Evolutionary conservation across 2,329 filamentous ascomycete species (phyloP).

Genomic region (Sphaerostilbella broomeana): DNA sequence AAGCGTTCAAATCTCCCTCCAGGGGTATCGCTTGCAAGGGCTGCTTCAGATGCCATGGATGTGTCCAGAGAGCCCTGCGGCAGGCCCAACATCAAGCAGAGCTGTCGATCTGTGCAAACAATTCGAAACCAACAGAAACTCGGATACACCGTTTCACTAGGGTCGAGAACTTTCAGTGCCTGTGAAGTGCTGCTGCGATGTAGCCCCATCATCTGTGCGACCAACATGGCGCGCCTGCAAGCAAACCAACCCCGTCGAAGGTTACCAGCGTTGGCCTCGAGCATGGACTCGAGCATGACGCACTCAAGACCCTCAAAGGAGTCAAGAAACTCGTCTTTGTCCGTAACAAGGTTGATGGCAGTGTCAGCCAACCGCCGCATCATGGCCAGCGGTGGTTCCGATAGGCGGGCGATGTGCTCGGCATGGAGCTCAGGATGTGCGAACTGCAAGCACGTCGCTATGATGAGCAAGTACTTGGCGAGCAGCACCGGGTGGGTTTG

Average conservation of each 20-base stretch:
- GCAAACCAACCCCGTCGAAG: conserved; percentile 40
- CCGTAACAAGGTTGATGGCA: conserved; percentile 33
- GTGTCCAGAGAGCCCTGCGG: conserved; percentile 25
- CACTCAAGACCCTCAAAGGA: conserved; percentile 44
- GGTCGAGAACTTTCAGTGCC: conserved; percentile 3
- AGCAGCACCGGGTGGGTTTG: no score
- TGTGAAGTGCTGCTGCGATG: conserved; percentile 11
- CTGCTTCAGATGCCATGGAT: conserved; percentile 15
- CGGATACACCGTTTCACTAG: conserved; percentile 5
- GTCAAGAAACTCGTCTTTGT: conserved; percentile 38
- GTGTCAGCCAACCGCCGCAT: no score
- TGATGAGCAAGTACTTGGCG: no score
- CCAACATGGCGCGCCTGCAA: conserved; percentile 37
- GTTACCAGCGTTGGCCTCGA: conserved; percentile 40
- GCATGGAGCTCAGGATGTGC: no score
- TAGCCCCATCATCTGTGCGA: conserved; percentile 35
- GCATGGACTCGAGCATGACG: conserved; percentile 42
- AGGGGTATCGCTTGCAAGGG: conserved; percentile 20
- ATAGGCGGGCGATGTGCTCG: no score
- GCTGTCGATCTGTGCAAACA: conserved; percentile 29
- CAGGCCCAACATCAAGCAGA: conserved; percentile 35
- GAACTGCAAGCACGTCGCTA: no score
- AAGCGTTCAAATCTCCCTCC: conserved; percentile 26
- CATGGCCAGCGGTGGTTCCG: no score
- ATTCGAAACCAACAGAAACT: conserved; percentile 33